These are phyloP conservation scores for Alternaria longipes DNA, from an alignment of 2,329 filamentous ascomycete genomes.

Conservation along the genomic window DNA sequence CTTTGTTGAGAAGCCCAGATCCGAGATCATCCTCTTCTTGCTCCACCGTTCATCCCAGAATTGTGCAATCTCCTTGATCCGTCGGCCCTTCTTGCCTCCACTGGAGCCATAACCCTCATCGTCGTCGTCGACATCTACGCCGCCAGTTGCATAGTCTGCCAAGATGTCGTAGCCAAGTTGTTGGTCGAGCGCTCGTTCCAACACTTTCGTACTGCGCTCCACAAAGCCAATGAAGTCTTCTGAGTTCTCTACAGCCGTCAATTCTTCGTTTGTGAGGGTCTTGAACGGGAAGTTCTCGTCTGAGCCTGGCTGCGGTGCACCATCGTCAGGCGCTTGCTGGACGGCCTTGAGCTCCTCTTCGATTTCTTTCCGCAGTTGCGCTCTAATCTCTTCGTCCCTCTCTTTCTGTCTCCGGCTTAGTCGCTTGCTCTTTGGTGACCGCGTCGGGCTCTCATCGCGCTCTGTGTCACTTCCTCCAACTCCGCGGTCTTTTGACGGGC, in stretches of 20 bases:
- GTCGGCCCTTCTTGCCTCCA: constrained; percentile 74
- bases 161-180: constrained; percentile 96
- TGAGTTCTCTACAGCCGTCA: constrained; percentile 88
- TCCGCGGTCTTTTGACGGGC: constrained; percentile 61
- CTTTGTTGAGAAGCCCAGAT: constrained; percentile 94
- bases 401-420: constrained; percentile 81
- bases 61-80: constrained; percentile 87
- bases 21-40: constrained; percentile 96
- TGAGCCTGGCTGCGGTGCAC: constrained; percentile 57
- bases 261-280: constrained; percentile 82
- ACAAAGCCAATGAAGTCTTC: constrained; percentile 95
- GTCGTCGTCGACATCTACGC: constrained; percentile 80
- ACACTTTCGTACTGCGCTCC: constrained; percentile 94
- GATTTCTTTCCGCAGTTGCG: constrained; percentile 85
- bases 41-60: constrained; percentile 97
- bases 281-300: constrained; percentile 75
- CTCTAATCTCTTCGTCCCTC: constrained; percentile 86
- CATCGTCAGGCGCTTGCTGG: constrained; percentile 56
- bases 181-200: constrained; percentile 92
- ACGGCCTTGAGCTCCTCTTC: constrained; percentile 86
- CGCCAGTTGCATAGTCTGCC: constrained; percentile 89
- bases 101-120: constrained; percentile 76
- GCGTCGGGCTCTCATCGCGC: constrained; percentile 68
- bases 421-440: constrained; percentile 70
- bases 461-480: constrained; percentile 65